Base-by-base conservation (phyloP, 192 early-diverging fungal species). In the Pecoramyces ruminantium region DNA sequence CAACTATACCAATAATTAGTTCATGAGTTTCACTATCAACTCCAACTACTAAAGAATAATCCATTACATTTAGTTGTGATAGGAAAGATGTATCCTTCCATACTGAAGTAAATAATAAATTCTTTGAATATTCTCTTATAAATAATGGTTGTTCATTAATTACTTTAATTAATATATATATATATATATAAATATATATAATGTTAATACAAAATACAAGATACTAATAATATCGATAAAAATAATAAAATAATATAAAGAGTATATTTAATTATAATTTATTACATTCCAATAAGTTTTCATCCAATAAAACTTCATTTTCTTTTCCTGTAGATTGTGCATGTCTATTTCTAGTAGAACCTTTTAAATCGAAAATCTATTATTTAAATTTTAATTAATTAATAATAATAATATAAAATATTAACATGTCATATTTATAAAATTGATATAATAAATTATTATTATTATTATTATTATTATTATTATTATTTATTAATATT, bases 1-100 rank as follows among this genome's bases (percentile, higher is more conserved):
- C 93, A 81, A 99, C 96, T 79, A 99, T 98, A 11, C 97, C 97
- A n/a, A 97, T 93, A 39, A 98, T 93, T 13, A 99, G 86, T 86
- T 99, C 95, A 40, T 93, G 90, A 17, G 85, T 88, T 13, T 92
- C 88, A 58, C 93, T 94, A 78, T 97, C 95, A 80, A 99, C 94
- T 5, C 96, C 97, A 16, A 99, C 95, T 30, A 99, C 83, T 34
- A 99, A 86, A 14, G 95, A 97, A 83, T 99, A 99, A 86, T 99
- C 97, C 96, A 99, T 97, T 15, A 99, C 95, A 82, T 97, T 95
- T 83, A 94, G 90, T 82, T 92, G 92, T n/a, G 93, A 92, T 79
- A 99, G 85, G 83, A 99, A 99, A 29, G 95, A 86, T 14, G 96
- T 96, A 84, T 99, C 98, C 81, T 99, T 97, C 83, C 89, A 93